Conservation (phyloP, 768 basidiomycete species). For the Austroboletus eburneus region DNA sequence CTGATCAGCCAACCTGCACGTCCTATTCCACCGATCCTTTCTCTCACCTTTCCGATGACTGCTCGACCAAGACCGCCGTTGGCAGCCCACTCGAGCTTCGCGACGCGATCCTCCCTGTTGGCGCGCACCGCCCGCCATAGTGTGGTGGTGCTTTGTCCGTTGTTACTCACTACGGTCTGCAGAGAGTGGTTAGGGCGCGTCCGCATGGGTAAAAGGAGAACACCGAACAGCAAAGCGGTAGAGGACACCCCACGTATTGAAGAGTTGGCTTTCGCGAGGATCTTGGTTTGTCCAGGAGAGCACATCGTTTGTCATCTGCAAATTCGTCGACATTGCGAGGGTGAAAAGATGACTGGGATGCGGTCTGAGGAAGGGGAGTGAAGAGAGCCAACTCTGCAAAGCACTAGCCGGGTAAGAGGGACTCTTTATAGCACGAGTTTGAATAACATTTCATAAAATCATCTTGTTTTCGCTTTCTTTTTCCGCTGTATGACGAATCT, state of each 20-base stretch:
- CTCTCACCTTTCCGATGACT: slow-evolving; percentile 73
- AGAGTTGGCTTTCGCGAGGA: slow-evolving; percentile 77
- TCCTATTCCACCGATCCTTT: slow-evolving; percentile 7
- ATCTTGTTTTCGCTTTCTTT: slow-evolving; percentile 36
- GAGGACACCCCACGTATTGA: slow-evolving; percentile 75
- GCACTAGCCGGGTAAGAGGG: slow-evolving; percentile 8
- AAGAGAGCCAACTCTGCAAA: slow-evolving; percentile 23
- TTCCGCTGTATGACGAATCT: slow-evolving; percentile 49
- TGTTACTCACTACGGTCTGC: slow-evolving; percentile 61
- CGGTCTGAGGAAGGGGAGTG: slow-evolving; percentile 30
- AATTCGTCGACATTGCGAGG: slow-evolving; percentile 44
- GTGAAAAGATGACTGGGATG: slow-evolving; percentile 34
- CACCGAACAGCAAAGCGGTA: slow-evolving; percentile 72
- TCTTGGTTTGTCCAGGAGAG: slow-evolving; percentile 88
- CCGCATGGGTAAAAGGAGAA: slow-evolving; percentile 11
- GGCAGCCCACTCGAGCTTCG: slow-evolving; percentile 82
- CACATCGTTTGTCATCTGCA: slow-evolving; percentile 51
- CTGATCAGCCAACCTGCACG: slow-evolving; percentile 23
- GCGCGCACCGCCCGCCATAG: slow-evolving; percentile 78
- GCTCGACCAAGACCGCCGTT: slow-evolving; percentile 82
- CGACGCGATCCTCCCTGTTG: slow-evolving; percentile 84
- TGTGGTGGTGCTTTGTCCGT: slow-evolving; percentile 69
- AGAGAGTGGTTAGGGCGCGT: slow-evolving; percentile 23
- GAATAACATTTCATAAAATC: slow-evolving; percentile 43
- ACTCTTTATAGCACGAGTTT: slow-evolving; percentile 53